Evolutionary conservation across 2,329 filamentous ascomycete species (phyloP).

Genomic region (Trichoderma brevicompactum): DNA sequence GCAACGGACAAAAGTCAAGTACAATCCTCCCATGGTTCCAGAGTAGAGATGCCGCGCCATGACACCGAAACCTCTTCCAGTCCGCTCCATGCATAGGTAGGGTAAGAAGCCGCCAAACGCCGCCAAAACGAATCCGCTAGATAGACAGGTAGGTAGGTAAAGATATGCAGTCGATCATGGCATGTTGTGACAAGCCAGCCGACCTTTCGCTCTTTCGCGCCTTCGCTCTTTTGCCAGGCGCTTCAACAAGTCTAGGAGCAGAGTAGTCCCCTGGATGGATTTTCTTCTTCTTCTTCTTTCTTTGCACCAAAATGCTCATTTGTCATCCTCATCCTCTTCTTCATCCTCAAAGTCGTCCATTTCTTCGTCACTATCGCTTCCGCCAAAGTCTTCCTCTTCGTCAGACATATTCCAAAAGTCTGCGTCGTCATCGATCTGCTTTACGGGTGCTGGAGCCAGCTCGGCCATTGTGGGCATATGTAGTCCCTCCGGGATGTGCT

Average conservation of each 20-base stretch:
- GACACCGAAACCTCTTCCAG: slow-evolving; percentile 15
- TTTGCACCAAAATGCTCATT: slow-evolving; percentile 21
- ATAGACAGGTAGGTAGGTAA: neutral
- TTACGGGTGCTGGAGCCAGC: slow-evolving; percentile 63
- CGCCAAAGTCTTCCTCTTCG: slow-evolving; percentile 77
- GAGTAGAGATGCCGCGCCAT: slow-evolving; percentile 25
- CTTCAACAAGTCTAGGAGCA: neutral
- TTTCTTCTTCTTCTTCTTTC: neutral
- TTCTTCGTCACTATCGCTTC: slow-evolving; percentile 69
- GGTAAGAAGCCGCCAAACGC: slow-evolving; percentile 26
- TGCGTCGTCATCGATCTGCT: slow-evolving; percentile 67
- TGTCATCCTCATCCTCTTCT: slow-evolving; percentile 56
- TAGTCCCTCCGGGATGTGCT: slow-evolving; percentile 78
- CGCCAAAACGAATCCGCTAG: slow-evolving; percentile 21
- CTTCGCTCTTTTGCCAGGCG: neutral
- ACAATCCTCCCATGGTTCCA: slow-evolving; percentile 17
- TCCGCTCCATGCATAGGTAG: slow-evolving; percentile 15
- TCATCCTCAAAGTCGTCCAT: slow-evolving; percentile 61
- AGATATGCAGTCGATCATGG: slow-evolving; percentile 3
- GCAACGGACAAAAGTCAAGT: slow-evolving; percentile 9
- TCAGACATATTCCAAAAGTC: slow-evolving; percentile 83
- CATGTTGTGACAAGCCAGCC: neutral
- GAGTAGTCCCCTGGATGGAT: neutral
- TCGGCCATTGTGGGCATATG: slow-evolving; percentile 79
- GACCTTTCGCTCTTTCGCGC: neutral